Base-by-base conservation (phyloP, 192 early-diverging fungal genomes). In the Allomyces javanicus region DNA sequence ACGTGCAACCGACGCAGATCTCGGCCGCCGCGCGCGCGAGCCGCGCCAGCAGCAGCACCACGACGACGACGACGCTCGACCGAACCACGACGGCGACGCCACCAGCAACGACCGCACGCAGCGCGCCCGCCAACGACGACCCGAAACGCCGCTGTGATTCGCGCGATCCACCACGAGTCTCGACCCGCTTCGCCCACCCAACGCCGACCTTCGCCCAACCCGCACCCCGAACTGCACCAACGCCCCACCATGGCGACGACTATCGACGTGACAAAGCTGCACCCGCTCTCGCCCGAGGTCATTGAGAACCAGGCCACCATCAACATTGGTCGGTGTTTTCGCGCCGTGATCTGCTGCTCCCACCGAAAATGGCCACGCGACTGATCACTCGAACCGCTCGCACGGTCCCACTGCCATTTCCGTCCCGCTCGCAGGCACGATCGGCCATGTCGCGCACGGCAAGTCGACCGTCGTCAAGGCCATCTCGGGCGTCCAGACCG, bases 361-460 rank as follows among this genome's bases (percentile, higher is more conserved):
- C 43, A 67, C 3, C n/a, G 9, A 17, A 6, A 1, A 0, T 9
- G 17, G 5, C 63, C 33, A 19, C 24, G 50, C 58, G 66, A 64
- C 23, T 21, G n/a, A 21, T 24, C n/a, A 67, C 19, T 44, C 0
- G 23, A 63, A 24, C 50, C 64, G 11, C 43, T 22, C 62, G 44
- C 14, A n/a, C 24, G 24, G 63, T 44, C 65, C 12, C 27, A 19
- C 12, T 17, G 24, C 24, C 40, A 6, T 19, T 25, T 19, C 67
- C 27, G 24, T 64, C 25, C 23, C 22, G 44, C 44, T 45, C 61
- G 24, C 73, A 92, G 90, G 88, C 70, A 99, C 96, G 58, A 99
- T 99, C 76, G 96, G 96, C 61, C 96, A 99, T 78, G 96, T 99
- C 69, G 94, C 96, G 33, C 96, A 99, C 83, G 96, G 96, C 76